Percentiles rank a stretch among this genome's conserved stretches.
phyloP scores from a whole-genome alignment of 177 flowering plant species.

The Vitis hybrid region DNA sequence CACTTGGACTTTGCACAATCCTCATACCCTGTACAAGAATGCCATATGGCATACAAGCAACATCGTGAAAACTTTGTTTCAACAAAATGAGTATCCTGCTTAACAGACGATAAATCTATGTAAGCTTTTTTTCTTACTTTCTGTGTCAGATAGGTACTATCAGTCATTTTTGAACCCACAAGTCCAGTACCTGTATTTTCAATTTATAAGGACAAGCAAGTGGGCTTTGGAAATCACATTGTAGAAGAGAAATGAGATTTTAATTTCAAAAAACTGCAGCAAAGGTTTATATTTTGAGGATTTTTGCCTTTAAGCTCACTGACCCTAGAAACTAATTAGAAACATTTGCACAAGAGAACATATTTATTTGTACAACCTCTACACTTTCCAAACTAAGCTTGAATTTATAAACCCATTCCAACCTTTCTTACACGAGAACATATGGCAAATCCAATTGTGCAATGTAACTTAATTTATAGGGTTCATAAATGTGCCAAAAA shows the following conservation, averaged over 20 bases:
- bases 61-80: constrained; percentile 1
- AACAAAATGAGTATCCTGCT: not conserved
- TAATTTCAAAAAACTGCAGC: not conserved
- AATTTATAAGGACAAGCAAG: not conserved
- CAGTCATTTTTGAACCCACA: not conserved
- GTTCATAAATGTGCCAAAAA: too few species aligned
- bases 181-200: not conserved
- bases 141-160: not conserved
- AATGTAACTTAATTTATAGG: too few species aligned
- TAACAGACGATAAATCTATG: not conserved
- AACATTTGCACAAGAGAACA: too few species aligned
- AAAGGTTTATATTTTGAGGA: constrained; percentile 1
- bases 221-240: not conserved
- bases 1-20: constrained; percentile 73
- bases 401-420: too few species aligned
- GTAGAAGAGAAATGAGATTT: not conserved
- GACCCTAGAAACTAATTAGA: too few species aligned
- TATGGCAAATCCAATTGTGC: too few species aligned
- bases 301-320: not conserved
- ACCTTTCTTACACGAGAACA: too few species aligned
- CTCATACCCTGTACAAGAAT: constrained; percentile 79
- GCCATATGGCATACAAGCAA: constrained; percentile 3
- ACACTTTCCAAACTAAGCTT: too few species aligned
- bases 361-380: too few species aligned
- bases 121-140: not conserved